Conservation (phyloP, 371 early-diverging fungal species). For the Mortierella sp. region DNA sequence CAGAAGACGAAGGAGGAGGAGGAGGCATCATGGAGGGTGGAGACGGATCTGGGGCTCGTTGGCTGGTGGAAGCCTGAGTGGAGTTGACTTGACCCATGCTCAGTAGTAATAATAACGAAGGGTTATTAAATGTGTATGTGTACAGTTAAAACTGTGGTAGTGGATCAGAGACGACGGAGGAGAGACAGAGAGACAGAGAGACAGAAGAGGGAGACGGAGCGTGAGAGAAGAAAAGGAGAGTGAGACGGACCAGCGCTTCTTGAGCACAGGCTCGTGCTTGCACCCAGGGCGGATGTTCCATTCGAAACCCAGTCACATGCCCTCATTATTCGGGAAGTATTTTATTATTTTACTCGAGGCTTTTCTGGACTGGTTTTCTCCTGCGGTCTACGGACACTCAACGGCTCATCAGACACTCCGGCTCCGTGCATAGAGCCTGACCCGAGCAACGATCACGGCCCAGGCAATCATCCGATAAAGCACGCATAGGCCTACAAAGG, state of each 20-base stretch:
- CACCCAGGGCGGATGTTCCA: too few relatives aligned
- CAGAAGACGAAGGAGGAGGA: neutral
- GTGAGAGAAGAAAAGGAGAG: neutral
- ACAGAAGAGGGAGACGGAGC: neutral
- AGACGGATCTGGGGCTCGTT: neutral
- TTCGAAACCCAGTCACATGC: too few relatives aligned
- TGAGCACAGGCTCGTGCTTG: too few relatives aligned
- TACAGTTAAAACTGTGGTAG: too few relatives aligned
- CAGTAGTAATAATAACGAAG: neutral
- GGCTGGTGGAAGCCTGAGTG: slow-evolving; percentile 1
- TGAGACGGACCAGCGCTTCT: too few relatives aligned
- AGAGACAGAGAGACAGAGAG: neutral
- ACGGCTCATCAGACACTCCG: too few relatives aligned
- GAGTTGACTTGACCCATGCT: slow-evolving; percentile 37
- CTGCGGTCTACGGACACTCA: too few relatives aligned
- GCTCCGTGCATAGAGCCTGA: neutral
- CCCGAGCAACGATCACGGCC: slow-evolving; percentile 4
- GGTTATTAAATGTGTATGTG: too few relatives aligned
- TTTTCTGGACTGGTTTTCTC: too few relatives aligned
- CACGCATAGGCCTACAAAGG: slow-evolving; percentile 9
- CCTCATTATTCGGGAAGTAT: too few relatives aligned
- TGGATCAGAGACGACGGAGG: too few relatives aligned
- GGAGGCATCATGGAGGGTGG: slow-evolving; percentile 1
- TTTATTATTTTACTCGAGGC: too few relatives aligned
- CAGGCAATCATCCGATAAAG: slow-evolving; percentile 25